Conservation (phyloP, 441 rosid genomes). For the Geranium incanum region DNA sequence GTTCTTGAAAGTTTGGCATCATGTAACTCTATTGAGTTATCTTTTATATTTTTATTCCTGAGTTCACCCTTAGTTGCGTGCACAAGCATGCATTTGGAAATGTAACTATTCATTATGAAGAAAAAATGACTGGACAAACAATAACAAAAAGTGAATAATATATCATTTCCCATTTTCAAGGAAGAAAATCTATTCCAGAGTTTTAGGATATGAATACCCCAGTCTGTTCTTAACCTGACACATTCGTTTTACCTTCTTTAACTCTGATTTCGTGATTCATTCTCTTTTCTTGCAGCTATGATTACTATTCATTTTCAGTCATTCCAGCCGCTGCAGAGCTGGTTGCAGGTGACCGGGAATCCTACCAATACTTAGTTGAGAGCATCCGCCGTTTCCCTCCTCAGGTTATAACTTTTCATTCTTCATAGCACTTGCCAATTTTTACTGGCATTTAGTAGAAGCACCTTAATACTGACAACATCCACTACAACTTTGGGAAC, state of each 20-base stretch:
- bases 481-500: neutral
- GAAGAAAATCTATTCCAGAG: neutral
- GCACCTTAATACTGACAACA: neutral
- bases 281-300: conserved; percentile 49
- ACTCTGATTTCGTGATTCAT: neutral
- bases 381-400: conserved; percentile 83
- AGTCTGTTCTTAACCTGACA: neutral
- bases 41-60: neutral
- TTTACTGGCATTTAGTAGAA: neutral
- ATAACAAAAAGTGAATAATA: neutral
- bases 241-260: neutral
- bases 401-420: conserved; percentile 36
- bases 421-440: neutral
- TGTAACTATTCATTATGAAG: neutral
- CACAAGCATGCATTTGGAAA: neutral
- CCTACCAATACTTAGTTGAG: conserved; percentile 88
- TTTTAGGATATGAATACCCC: neutral
- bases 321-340: conserved; percentile 76
- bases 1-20: neutral
- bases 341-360: conserved; percentile 68
- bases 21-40: neutral
- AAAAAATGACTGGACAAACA: neutral
- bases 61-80: neutral
- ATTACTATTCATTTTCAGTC: conserved; percentile 66
- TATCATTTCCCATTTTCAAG: neutral